Percentiles rank a stretch among this genome's conserved stretches.
Conservation (phyloP, 768 basidiomycete genomes). For the Candolleomyces eurysporus region DNA sequence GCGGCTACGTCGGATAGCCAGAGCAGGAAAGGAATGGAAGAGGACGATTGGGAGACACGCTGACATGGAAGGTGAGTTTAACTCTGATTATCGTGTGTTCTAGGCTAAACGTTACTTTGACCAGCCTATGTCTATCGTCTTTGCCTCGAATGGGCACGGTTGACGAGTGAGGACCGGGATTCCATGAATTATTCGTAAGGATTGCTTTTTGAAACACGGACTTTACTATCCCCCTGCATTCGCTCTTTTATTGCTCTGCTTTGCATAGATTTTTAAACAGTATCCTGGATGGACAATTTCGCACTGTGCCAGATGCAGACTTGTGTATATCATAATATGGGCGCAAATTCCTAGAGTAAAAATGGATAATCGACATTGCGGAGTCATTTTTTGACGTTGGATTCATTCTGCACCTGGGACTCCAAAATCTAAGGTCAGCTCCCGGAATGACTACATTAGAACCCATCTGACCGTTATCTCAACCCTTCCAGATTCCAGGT, state of each 20-base stretch:
- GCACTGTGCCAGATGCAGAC: neutral
- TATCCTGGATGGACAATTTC: slow-evolving; percentile 78
- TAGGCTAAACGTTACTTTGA: neutral
- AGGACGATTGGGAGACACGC: slow-evolving; percentile 73
- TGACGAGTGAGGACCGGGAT: slow-evolving; percentile 83
- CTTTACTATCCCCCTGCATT: neutral
- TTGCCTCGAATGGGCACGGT: slow-evolving; percentile 84
- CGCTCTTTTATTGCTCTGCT: neutral
- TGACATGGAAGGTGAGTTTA: slow-evolving; percentile 86
- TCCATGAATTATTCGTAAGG: slow-evolving; percentile 43
- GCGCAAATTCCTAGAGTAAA: neutral
- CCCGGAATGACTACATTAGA: neutral
- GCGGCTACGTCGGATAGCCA: slow-evolving; percentile 76
- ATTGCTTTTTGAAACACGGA: neutral
- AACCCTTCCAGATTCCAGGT: neutral
- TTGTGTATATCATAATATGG: neutral
- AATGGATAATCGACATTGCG: neutral
- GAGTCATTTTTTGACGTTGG: neutral
- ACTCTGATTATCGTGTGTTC: neutral
- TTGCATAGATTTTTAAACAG: slow-evolving; percentile 80
- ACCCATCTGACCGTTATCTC: neutral
- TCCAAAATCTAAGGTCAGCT: neutral
- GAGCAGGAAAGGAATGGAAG: slow-evolving; percentile 94
- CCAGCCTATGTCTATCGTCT: slow-evolving; percentile 81
- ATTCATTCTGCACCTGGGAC: neutral